Percentiles rank a stretch among this genome's conserved stretches.
These are phyloP conservation scores for Suillus clintonianus DNA, from an alignment of 768 basidiomycete species.

Conservation along the genomic window DNA sequence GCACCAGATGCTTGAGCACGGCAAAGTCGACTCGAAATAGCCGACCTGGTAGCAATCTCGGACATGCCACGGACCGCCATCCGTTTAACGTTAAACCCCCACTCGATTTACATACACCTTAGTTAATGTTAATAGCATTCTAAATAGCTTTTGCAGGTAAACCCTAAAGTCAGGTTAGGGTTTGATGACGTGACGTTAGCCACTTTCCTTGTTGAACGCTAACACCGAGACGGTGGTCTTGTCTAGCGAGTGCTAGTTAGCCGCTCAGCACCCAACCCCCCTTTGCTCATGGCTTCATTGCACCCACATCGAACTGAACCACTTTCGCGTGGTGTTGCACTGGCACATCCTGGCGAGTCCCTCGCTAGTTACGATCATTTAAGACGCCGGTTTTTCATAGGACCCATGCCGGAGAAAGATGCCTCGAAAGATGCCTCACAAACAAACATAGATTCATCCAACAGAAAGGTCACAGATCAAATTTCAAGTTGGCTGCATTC, in stretches of 20 bases:
- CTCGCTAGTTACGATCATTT: conserved; percentile 26
- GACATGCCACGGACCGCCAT: conserved; percentile 5
- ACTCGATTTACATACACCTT: not conserved
- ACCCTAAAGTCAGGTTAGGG: conserved; percentile 16
- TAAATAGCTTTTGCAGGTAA: not conserved
- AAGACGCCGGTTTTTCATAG: conserved; percentile 66
- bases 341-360: not conserved
- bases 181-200: conserved; percentile 21
- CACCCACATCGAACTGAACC: not conserved
- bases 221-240: not conserved
- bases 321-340: not conserved
- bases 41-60: conserved; percentile 13
- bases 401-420: conserved; percentile 72
- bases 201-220: not conserved
- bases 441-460: conserved; percentile 34
- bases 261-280: not conserved
- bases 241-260: not conserved
- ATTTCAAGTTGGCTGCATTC: conserved; percentile 22
- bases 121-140: not conserved
- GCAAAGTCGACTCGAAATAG: conserved; percentile 26
- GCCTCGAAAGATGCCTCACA: conserved; percentile 48
- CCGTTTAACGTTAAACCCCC: conserved; percentile 5
- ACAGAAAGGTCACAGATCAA: conserved; percentile 29
- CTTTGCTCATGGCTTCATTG: not conserved
- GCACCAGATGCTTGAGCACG: conserved; percentile 46